Conservation (phyloP, 2,329 filamentous ascomycete genomes). For the Blumeria hordei region DNA sequence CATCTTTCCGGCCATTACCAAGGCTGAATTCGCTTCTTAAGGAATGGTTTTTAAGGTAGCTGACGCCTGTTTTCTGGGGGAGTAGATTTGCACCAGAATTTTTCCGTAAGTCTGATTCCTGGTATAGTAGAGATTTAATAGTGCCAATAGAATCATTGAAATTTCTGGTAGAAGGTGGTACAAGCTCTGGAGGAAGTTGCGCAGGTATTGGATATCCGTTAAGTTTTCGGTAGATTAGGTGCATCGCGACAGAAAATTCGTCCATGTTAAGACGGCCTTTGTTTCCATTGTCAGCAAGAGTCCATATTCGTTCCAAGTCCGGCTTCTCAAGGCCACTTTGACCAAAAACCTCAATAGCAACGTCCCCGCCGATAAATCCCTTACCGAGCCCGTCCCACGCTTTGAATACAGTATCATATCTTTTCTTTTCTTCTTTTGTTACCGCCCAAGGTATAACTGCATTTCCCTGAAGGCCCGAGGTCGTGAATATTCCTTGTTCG, state of each 20-base stretch:
- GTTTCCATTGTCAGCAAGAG: slow-evolving; percentile 77
- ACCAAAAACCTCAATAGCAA: slow-evolving; percentile 90
- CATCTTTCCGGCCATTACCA: slow-evolving; percentile 56
- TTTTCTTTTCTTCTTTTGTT: slow-evolving; percentile 93
- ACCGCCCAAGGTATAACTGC: slow-evolving; percentile 96
- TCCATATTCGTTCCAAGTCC: slow-evolving; percentile 86
- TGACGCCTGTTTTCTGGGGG: slow-evolving; percentile 92
- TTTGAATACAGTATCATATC: slow-evolving; percentile 84
- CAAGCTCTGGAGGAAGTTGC: slow-evolving; percentile 68
- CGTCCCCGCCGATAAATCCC: slow-evolving; percentile 74
- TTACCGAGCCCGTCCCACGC: slow-evolving; percentile 92
- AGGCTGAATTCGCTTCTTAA: slow-evolving; percentile 44
- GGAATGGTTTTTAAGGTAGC: slow-evolving; percentile 88
- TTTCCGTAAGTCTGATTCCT: slow-evolving; percentile 78
- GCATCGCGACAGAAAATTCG: slow-evolving; percentile 96
- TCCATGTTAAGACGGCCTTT: slow-evolving; percentile 86
- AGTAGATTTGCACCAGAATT: slow-evolving; percentile 72
- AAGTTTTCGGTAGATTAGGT: slow-evolving; percentile 90
- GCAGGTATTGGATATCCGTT: slow-evolving; percentile 87
- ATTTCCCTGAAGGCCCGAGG: slow-evolving; percentile 70
- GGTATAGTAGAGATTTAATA: slow-evolving; percentile 68
- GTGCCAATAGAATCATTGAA: slow-evolving; percentile 81
- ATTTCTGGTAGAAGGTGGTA: slow-evolving; percentile 85
- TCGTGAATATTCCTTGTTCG: slow-evolving; percentile 61
- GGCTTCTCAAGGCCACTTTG: slow-evolving; percentile 83